Evolutionary conservation across 352 stramenopile genomes (phyloP), one percentile per base, ranked within the genome.

Genomic region (Pythium monospermum): DNA sequence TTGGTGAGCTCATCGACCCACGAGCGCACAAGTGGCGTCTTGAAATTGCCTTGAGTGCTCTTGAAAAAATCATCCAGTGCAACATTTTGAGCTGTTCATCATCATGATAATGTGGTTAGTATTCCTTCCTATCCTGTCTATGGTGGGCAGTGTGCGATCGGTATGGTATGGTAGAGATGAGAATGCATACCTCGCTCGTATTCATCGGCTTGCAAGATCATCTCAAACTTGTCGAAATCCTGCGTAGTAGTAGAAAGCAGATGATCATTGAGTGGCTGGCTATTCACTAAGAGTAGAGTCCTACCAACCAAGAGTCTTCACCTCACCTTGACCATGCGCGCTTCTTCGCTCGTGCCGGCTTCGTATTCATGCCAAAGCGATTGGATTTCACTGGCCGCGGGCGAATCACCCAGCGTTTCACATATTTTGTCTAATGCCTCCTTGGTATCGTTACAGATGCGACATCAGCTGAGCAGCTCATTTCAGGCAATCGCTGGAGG

Each of bases 221-320:
- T 98, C 65, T 98, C 91, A 49, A 98, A 92, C 65, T 97, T 97
- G 64, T 98, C 91, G 68, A 98, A 94, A 62, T 98, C 91, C 68
- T 86, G 22, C 15, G 28, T 13, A 42, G 12, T 3, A 18, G 35
- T 16, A 6, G 25, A 10, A 41, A 52, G 27, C 15, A 22, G 22
- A 37, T 18, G 12, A 19, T n/a, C n/a, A n/a, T n/a, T n/a, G n/a
- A n/a, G n/a, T n/a, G n/a, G n/a, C n/a, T n/a, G n/a, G n/a, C n/a
- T n/a, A n/a, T n/a, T n/a, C n/a, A n/a, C n/a, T n/a, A n/a, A n/a
- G n/a, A n/a, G n/a, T n/a, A n/a, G n/a, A n/a, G n/a, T n/a, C n/a
- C n/a, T n/a, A n/a, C n/a, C n/a, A n/a, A n/a, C n/a, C n/a, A n/a
- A n/a, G n/a, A n/a, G n/a, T n/a, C n/a, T n/a, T n/a, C n/a, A n/a